These are phyloP conservation scores for Fusarium praegraminearum DNA, from an alignment of 2,329 filamentous ascomycete species.

Conservation along the genomic window DNA sequence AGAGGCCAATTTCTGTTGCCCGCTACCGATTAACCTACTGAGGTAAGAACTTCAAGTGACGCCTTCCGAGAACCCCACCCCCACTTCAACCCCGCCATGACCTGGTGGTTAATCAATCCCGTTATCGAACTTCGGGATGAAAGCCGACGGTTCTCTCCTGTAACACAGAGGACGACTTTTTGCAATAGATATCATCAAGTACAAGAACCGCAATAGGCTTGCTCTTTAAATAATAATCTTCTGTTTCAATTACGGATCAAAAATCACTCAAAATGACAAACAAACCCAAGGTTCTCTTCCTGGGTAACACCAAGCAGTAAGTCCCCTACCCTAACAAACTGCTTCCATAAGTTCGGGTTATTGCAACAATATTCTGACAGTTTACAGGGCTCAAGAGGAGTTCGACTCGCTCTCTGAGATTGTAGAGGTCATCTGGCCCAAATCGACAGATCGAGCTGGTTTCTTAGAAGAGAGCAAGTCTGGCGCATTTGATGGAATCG, in stretches of 20 bases:
- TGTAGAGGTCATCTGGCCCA: constrained; percentile 74
- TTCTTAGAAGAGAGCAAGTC: constrained; percentile 77
- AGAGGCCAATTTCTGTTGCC: neutral
- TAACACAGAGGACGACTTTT: neutral
- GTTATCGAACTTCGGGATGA: constrained; percentile 12
- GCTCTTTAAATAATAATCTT: neutral
- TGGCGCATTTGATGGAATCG: constrained; percentile 73
- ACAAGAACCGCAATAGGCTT: neutral
- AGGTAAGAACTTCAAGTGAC: neutral
- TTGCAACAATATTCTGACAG: neutral
- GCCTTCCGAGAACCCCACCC: constrained; percentile 27
- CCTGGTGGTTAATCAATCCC: neutral
- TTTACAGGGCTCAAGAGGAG: constrained; percentile 52
- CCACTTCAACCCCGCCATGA: constrained; percentile 31
- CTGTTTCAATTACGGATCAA: neutral
- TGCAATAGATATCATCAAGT: neutral
- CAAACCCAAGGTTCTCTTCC: constrained; percentile 55
- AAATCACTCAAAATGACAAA: constrained; percentile 40
- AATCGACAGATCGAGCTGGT: constrained; percentile 70
- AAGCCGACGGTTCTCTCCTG: constrained; percentile 17
- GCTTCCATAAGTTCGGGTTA: neutral
- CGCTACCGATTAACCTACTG: too few species aligned
- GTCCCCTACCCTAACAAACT: constrained; percentile 18
- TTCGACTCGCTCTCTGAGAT: constrained; percentile 72
- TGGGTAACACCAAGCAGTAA: constrained; percentile 57